Conservation (phyloP, 306 rosid genomes). For the Prunus salicina region DNA sequence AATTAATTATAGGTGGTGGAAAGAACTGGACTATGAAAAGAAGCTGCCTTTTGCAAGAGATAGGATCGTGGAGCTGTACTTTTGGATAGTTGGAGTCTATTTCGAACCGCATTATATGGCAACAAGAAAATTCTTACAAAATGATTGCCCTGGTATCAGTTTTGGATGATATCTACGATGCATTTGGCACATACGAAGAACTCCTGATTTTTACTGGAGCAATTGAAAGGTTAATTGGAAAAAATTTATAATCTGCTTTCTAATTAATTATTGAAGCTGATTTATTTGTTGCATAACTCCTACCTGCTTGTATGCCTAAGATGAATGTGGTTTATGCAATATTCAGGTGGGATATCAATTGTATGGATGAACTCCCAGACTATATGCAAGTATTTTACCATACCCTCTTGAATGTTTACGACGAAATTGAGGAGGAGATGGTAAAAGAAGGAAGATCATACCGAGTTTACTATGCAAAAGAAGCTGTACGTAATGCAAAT, state of each 20-base stretch:
- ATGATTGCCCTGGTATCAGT: constrained; percentile 4
- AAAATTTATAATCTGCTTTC: too few relatives aligned
- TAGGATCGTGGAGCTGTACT: constrained; percentile 39
- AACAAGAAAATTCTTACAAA: not conserved
- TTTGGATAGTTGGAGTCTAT: constrained; percentile 16
- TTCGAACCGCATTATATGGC: too few relatives aligned
- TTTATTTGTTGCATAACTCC: too few relatives aligned
- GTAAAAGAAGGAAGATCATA: too few relatives aligned
- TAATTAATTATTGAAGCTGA: not conserved
- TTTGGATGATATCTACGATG: constrained; percentile 40
- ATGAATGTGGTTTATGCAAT: too few relatives aligned
- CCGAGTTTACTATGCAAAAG: too few relatives aligned
- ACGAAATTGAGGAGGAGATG: too few relatives aligned
- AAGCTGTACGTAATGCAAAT: too few relatives aligned
- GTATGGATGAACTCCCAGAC: too few relatives aligned
- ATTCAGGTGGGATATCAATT: too few relatives aligned
- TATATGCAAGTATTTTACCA: too few relatives aligned
- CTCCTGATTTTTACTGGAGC: constrained; percentile 6
- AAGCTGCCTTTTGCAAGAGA: constrained; percentile 25
- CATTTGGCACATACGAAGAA: constrained; percentile 16
- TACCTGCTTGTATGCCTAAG: not conserved
- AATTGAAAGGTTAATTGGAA: constrained; percentile 3
- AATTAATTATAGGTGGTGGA: constrained; percentile 39
- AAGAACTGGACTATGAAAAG: constrained; percentile 20
- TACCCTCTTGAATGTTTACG: too few relatives aligned